Conservation (phyloP, 208 protist genomes). For the Angomonas deanei region DNA sequence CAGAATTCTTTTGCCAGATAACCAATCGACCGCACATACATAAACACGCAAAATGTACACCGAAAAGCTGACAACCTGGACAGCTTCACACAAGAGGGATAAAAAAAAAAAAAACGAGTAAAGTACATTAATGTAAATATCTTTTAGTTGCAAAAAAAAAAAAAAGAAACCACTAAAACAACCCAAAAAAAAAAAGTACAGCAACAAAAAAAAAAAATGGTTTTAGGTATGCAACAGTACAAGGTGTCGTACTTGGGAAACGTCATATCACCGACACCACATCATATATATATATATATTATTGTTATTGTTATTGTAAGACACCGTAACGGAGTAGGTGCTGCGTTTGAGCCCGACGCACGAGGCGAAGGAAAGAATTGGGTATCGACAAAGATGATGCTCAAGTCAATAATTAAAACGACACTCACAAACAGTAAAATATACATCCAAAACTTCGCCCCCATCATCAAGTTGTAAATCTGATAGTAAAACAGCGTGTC, state of each 20-base stretch:
- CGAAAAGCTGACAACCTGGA: conserved; percentile 8
- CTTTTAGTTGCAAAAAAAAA: conserved; percentile 7
- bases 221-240: neutral
- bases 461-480: conserved; percentile 48
- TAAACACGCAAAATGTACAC: conserved; percentile 13
- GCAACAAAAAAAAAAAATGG: conserved; percentile 5
- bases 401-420: conserved; percentile 47
- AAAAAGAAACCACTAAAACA: neutral
- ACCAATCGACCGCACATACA: neutral
- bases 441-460: conserved; percentile 75
- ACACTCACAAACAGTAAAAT: conserved; percentile 44
- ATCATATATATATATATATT: conserved; percentile 11
- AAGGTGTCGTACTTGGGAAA: too few relatives aligned
- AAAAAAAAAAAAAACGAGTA: conserved; percentile 13
- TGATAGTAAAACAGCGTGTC: conserved; percentile 66
- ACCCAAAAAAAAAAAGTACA: neutral
- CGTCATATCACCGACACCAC: too few relatives aligned
- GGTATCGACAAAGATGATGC: conserved; percentile 49
- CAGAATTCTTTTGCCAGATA: too few relatives aligned
- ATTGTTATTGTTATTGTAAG: neutral
- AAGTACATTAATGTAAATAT: conserved; percentile 1
- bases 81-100: neutral
- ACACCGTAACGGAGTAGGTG: conserved; percentile 17
- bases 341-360: conserved; percentile 50
- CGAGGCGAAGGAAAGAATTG: conserved; percentile 49